phyloP scores from a whole-genome alignment of 768 basidiomycete genomes.

The Russula earlei region DNA sequence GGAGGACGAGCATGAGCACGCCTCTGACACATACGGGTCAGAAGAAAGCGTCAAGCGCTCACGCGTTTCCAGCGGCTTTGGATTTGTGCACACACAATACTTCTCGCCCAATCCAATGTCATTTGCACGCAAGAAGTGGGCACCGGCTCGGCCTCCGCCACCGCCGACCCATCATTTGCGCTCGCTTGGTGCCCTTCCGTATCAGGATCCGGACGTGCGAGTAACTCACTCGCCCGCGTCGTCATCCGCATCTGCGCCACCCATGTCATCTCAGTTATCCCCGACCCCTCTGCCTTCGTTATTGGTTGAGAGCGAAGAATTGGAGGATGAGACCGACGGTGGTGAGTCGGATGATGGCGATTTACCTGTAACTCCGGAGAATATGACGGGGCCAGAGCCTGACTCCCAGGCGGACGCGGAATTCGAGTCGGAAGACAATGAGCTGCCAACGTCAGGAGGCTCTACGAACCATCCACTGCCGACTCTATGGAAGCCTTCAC shows the following conservation, averaged over 20 bases:
- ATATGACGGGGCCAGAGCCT: slow-evolving; percentile 2
- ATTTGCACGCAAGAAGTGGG: slow-evolving; percentile 30
- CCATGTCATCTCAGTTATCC: not conserved
- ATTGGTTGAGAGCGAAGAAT: not conserved
- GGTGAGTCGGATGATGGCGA: slow-evolving; percentile 20
- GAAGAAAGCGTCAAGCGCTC: not conserved
- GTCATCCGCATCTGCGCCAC: not conserved
- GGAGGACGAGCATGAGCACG: slow-evolving; percentile 3
- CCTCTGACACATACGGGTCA: not conserved
- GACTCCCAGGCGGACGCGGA: slow-evolving; percentile 6
- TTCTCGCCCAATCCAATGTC: slow-evolving; percentile 27
- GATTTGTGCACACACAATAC: slow-evolving; percentile 14
- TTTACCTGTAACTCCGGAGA: slow-evolving; percentile 20
- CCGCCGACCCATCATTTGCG: slow-evolving; percentile 12
- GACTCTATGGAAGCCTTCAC: slow-evolving; percentile 19
- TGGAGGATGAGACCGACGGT: slow-evolving; percentile 6
- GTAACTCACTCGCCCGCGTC: not conserved
- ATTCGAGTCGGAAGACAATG: slow-evolving; percentile 16
- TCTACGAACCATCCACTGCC: not conserved
- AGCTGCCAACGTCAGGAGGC: slow-evolving; percentile 11
- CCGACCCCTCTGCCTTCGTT: not conserved
- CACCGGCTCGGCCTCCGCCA: slow-evolving; percentile 14
- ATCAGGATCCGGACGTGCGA: not conserved
- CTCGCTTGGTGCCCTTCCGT: not conserved
- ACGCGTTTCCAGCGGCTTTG: slow-evolving; percentile 4